A percentile compares a stretch with the other conserved stretches of the same genome.
Evolutionary conservation across 2,329 filamentous ascomycete genomes (phyloP).

Genomic region (Stemphylium beticola): DNA sequence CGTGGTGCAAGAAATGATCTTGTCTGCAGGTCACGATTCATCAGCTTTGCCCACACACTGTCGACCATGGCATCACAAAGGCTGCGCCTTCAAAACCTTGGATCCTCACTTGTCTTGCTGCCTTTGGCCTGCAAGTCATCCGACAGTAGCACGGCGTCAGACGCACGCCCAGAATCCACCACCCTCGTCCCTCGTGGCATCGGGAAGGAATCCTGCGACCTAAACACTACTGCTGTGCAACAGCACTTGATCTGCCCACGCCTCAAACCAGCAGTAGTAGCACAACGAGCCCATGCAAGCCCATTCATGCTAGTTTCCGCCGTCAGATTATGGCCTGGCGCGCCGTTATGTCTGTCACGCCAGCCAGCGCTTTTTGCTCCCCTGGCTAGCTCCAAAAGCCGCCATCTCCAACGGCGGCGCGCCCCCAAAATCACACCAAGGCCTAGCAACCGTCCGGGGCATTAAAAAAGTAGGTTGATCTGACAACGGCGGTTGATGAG

Average conservation of each 20-base stretch:
- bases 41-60: not conserved
- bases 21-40: not conserved
- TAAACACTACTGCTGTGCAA: slow-evolving; percentile 40
- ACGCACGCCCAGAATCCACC: slow-evolving; percentile 3
- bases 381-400: slow-evolving; percentile 25
- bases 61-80: not conserved
- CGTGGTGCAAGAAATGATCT: slow-evolving; percentile 4
- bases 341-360: slow-evolving; percentile 31
- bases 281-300: slow-evolving; percentile 29
- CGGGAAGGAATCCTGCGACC: slow-evolving; percentile 22
- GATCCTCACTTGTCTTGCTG: slow-evolving; percentile 1
- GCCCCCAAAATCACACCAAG: slow-evolving; percentile 17
- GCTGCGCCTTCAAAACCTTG: not conserved
- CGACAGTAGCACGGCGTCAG: slow-evolving; percentile 12
- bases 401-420: slow-evolving; percentile 20
- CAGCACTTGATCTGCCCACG: slow-evolving; percentile 30
- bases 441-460: slow-evolving; percentile 4
- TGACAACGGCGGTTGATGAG: slow-evolving; percentile 25
- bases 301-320: slow-evolving; percentile 42
- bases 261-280: slow-evolving; percentile 32
- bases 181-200: slow-evolving; percentile 21
- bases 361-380: slow-evolving; percentile 20
- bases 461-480: slow-evolving; percentile 23
- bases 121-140: slow-evolving; percentile 6
- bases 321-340: slow-evolving; percentile 37